These are phyloP conservation scores for Metahyphopichia silvanorum DNA, from an alignment of 805 yeast species.

Conservation along the genomic window DNA sequence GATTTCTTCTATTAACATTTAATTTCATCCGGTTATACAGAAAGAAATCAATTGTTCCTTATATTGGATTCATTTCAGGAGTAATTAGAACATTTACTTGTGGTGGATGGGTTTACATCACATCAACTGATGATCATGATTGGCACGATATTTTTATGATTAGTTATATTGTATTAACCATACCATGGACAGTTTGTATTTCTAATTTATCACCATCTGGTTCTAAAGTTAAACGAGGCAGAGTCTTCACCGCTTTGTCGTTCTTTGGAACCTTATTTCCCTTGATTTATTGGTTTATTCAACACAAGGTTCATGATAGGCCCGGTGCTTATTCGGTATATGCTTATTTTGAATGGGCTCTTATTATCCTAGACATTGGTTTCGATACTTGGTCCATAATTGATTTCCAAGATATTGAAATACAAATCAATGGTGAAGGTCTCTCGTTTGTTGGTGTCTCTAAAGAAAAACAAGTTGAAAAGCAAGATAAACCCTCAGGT, in stretches of 20 bases:
- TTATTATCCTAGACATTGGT: conserved; percentile 76
- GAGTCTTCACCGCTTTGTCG: conserved; percentile 49
- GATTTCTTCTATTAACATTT: conserved; percentile 63
- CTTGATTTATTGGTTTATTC: conserved; percentile 82
- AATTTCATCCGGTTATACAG: conserved; percentile 48
- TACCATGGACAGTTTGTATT: conserved; percentile 83
- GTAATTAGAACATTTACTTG: conserved; percentile 87
- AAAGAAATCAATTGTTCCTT: conserved; percentile 32
- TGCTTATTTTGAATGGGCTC: conserved; percentile 92
- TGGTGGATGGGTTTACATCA: conserved; percentile 98
- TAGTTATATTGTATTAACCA: conserved; percentile 76
- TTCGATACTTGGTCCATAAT: conserved; percentile 77
- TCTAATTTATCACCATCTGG: conserved; percentile 46
- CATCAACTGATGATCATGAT: conserved; percentile 96
- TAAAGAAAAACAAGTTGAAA: background rate
- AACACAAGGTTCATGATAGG: conserved; percentile 81
- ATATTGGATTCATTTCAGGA: conserved; percentile 57
- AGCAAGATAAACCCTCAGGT: conserved; percentile 2
- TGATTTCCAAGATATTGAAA: conserved; percentile 65
- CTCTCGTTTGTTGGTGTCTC: conserved; percentile 10
- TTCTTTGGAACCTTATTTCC: conserved; percentile 80
- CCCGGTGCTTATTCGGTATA: conserved; percentile 96
- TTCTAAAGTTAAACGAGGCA: conserved; percentile 46
- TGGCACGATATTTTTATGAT: conserved; percentile 96
- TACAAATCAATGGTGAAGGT: conserved; percentile 36